Evolutionary conservation across 1,284 basidiomycete genomes (phyloP).

Genomic region (Cutaneotrichosporon sp.): DNA sequence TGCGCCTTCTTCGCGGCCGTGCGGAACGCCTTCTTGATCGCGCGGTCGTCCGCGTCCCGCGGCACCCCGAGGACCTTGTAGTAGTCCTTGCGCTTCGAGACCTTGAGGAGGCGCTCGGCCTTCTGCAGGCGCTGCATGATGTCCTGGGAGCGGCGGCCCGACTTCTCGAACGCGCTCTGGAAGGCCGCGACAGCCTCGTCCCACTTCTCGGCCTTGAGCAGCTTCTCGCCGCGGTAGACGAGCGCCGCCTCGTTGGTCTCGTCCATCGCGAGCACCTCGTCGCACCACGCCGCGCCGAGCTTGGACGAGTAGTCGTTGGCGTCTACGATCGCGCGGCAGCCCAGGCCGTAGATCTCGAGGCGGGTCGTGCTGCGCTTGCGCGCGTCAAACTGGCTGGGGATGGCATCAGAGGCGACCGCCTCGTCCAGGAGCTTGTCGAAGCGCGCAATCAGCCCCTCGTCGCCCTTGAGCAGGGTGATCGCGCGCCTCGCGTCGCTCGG

Average conservation of each 20-base stretch:
- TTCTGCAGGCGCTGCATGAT: conserved; percentile 72
- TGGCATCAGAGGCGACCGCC: conserved; percentile 56
- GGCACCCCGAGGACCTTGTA: conserved; percentile 89
- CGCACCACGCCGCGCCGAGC: conserved; percentile 66
- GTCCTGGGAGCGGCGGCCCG: conserved; percentile 72
- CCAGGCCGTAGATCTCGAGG: conserved; percentile 63
- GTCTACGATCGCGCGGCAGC: conserved; percentile 75
- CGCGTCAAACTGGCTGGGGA: conserved; percentile 56
- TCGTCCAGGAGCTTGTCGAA: conserved; percentile 68
- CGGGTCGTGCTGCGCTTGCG: conserved; percentile 58
- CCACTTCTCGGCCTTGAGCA: conserved; percentile 77
- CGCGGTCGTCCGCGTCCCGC: conserved; percentile 76
- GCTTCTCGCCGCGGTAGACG: conserved; percentile 71
- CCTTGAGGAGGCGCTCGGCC: conserved; percentile 84
- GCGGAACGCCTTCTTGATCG: conserved; percentile 93
- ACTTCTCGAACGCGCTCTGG: conserved; percentile 78
- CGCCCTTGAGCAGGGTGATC: conserved; percentile 63
- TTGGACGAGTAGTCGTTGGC: conserved; percentile 58
- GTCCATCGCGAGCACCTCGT: conserved; percentile 63
- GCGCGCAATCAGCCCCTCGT: conserved; percentile 62
- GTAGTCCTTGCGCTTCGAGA: conserved; percentile 90
- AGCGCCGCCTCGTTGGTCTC: conserved; percentile 59
- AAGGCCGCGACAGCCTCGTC: conserved; percentile 81
- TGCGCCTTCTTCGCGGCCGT: conserved; percentile 82
- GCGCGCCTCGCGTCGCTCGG: conserved; percentile 56